These are phyloP conservation scores for Trichoderma koningii DNA, from an alignment of 2,329 filamentous ascomycete species.

Conservation along the genomic window DNA sequence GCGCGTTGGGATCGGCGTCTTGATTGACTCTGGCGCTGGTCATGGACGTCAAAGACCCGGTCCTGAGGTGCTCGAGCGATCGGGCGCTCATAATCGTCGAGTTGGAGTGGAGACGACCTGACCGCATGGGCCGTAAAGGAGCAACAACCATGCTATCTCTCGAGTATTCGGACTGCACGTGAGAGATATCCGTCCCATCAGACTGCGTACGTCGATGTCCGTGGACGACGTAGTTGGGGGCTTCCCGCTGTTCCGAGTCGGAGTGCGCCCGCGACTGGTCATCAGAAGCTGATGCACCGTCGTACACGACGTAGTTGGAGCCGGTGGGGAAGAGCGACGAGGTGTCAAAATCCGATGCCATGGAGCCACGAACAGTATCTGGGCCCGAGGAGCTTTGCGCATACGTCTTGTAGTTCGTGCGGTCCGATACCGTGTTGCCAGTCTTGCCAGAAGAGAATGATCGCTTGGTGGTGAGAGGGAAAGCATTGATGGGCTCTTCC, in stretches of 20 bases:
- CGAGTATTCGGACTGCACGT: constrained; percentile 52
- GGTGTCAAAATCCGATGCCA: constrained; percentile 43
- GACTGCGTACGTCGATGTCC: constrained; percentile 49
- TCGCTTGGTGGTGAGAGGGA: constrained; percentile 32
- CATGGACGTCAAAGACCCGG: constrained; percentile 58
- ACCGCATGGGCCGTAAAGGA: constrained; percentile 48
- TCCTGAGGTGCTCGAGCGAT: constrained; percentile 56
- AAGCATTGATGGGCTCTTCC: constrained; percentile 11
- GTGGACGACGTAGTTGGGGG: constrained; percentile 57
- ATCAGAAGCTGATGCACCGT: constrained; percentile 51
- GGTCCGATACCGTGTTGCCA: constrained; percentile 52
- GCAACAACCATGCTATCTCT: constrained; percentile 62
- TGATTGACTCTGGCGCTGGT: constrained; percentile 54
- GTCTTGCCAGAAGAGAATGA: constrained; percentile 38
- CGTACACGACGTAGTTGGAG: constrained; percentile 56
- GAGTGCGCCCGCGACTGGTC: constrained; percentile 42
- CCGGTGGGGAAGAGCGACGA: constrained; percentile 47
- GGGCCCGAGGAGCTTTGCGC: constrained; percentile 47
- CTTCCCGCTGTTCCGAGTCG: constrained; percentile 44
- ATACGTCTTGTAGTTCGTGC: constrained; percentile 58
- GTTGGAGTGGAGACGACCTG: constrained; percentile 44
- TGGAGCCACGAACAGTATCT: constrained; percentile 15
- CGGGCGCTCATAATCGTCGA: constrained; percentile 52
- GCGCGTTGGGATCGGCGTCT: constrained; percentile 42
- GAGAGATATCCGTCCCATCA: constrained; percentile 40